Evolutionary conservation across 352 stramenopile species (phyloP), one percentile per base, ranked within the genome.

Genomic region (Phytophthora melonis): DNA sequence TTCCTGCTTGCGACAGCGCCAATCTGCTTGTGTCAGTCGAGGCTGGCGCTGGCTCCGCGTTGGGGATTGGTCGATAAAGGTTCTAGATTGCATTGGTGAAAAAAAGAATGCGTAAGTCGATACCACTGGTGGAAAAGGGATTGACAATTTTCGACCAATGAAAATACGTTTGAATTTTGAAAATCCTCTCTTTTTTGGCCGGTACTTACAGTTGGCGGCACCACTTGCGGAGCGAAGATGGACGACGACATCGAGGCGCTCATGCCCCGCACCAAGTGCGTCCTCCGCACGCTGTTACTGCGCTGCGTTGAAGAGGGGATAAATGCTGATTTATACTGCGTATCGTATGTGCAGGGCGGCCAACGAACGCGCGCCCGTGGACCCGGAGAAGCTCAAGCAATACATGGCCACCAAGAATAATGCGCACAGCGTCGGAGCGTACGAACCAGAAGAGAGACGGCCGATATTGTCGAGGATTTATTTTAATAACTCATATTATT

Each of bases 251-350:
- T 94, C 23, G 83, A 87, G 55, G 45, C 67, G 70, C 75, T 92
- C 16, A 94, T 94, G 88, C 88, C 88, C 41, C 86, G 88, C 25
- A 93, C 86, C 53, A 90, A 80, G 88, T 94, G 69, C 61, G 71
- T 67, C 36, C 30, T 9, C 30, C 30, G 1, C 30, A 30, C 30
- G 19, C 16, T 21, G 27, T 23, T 25, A 21, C 11, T 43, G 14
- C 10, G 36, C 36, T n/a, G 10, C 3, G 25, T 18, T 14, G 23
- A 19, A 47, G 16, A 10, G 7, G 6, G 39, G 43, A 10, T n/a
- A 36, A 45, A 10, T 9, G 11, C 32, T 74, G 18, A 53, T 43
- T 30, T 53, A 21, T 9, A 1, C 13, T 14, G 25, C 34, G 16
- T 50, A 58, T 0, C 58, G 49, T 47, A 47, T 66, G 55, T 56